Evolutionary conservation across 192 early-diverging fungal species (phyloP).

Genomic region (Entomortierella chlamydospora): DNA sequence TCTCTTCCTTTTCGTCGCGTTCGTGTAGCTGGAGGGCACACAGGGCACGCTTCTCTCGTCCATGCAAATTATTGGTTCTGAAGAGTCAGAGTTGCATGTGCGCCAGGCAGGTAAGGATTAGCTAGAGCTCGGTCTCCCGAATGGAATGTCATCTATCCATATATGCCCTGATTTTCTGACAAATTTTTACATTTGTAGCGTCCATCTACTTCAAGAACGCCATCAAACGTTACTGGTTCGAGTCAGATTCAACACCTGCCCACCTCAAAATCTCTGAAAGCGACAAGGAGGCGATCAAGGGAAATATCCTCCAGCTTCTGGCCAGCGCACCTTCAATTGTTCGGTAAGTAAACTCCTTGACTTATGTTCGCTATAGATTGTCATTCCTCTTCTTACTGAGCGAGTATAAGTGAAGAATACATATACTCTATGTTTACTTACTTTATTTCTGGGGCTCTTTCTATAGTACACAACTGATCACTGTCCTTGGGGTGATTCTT

Average conservation of each 20-base stretch:
- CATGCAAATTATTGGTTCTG: conserved; percentile 67
- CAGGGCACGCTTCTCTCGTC: conserved; percentile 34
- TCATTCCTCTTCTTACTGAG: conserved; percentile 3
- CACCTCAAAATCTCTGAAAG: conserved; percentile 68
- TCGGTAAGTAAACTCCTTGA: conserved; percentile 65
- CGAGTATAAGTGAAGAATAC: too few relatives aligned
- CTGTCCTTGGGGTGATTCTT: conserved; percentile 81
- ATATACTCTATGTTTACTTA: too few relatives aligned
- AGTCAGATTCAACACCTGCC: conserved; percentile 59
- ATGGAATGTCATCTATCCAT: background rate
- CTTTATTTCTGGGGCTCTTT: background rate
- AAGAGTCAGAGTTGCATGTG: conserved; percentile 60
- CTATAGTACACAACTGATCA: conserved; percentile 77
- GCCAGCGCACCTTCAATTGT: conserved; percentile 76
- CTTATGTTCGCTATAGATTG: background rate
- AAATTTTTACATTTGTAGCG: conserved; percentile 5
- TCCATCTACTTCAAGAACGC: conserved; percentile 53
- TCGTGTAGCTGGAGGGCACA: conserved; percentile 40
- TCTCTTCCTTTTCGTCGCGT: background rate
- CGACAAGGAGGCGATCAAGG: conserved; percentile 77
- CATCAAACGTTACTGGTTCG: conserved; percentile 44
- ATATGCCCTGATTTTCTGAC: background rate
- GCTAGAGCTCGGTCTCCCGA: background rate
- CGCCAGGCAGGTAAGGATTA: conserved; percentile 65
- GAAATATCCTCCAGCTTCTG: conserved; percentile 82